phyloP scores from a whole-genome alignment of 1,284 basidiomycete species.

The Mycena sp. region DNA sequence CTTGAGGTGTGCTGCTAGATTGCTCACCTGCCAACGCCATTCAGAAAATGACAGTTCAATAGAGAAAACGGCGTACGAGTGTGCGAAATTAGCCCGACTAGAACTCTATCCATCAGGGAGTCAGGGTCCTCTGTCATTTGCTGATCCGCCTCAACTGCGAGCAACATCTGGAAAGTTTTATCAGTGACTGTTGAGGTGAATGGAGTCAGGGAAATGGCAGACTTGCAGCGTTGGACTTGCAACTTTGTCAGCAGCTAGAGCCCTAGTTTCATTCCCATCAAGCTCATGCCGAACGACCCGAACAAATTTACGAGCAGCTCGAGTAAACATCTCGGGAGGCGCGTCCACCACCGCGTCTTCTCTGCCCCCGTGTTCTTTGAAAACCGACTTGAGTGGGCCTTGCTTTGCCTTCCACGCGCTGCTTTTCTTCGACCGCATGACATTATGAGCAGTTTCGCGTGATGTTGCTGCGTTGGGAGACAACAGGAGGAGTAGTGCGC shows the following conservation, averaged over 20 bases:
- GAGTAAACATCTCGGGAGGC: conserved; percentile 51
- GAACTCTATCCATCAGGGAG: conserved; percentile 85
- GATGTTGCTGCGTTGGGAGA: conserved; percentile 61
- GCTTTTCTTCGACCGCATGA: conserved; percentile 80
- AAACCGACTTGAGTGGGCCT: conserved; percentile 79
- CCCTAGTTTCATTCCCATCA: conserved; percentile 80
- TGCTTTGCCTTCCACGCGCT: conserved; percentile 79
- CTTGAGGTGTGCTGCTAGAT: conserved; percentile 47
- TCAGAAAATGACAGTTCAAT: background rate
- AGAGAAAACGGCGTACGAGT: conserved; percentile 56
- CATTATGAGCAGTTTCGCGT: conserved; percentile 47
- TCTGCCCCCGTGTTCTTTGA: conserved; percentile 52
- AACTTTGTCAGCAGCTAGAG: conserved; percentile 83
- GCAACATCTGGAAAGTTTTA: conserved; percentile 65
- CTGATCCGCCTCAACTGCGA: conserved; percentile 81
- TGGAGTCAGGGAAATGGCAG: conserved; percentile 21
- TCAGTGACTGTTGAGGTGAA: background rate
- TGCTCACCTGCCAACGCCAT: conserved; percentile 45
- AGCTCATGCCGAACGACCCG: conserved; percentile 61
- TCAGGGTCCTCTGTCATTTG: conserved; percentile 65
- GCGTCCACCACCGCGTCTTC: background rate
- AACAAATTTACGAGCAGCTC: conserved; percentile 66
- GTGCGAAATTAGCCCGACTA: conserved; percentile 81
- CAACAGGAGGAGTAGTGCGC: conserved; percentile 80
- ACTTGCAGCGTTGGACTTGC: conserved; percentile 87